These are phyloP conservation scores for Leccinum rimulosum DNA, from an alignment of 768 basidiomycete species.

Conservation along the genomic window DNA sequence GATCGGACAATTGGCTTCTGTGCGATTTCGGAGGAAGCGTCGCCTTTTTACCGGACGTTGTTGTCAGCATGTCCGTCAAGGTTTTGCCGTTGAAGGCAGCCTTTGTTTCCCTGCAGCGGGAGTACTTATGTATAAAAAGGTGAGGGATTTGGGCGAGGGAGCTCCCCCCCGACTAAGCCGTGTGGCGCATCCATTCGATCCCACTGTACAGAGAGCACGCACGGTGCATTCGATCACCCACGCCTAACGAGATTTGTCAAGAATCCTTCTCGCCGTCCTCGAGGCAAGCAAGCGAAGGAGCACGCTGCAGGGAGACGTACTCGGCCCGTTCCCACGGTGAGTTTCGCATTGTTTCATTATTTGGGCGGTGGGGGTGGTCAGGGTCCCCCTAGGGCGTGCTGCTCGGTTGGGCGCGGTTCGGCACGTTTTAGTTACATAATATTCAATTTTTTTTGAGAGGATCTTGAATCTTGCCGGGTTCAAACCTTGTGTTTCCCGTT, in stretches of 20 bases:
- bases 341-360: slow-evolving; percentile 32
- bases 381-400: slow-evolving; percentile 20
- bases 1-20: slow-evolving; percentile 11
- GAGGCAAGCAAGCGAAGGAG: slow-evolving; percentile 32
- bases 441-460: slow-evolving; percentile 5
- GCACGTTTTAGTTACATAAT: slow-evolving; percentile 27
- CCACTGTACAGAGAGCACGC: slow-evolving; percentile 2
- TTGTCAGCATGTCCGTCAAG: slow-evolving; percentile 19
- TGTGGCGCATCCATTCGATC: slow-evolving; percentile 16
- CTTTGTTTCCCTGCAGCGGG: slow-evolving; percentile 5
- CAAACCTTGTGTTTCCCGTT: slow-evolving; percentile 11
- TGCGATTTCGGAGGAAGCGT: slow-evolving; percentile 11
- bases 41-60: slow-evolving; percentile 8
- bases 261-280: slow-evolving; percentile 30
- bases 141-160: slow-evolving; percentile 1
- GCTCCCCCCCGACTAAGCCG: slow-evolving; percentile 7
- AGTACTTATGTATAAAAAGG: slow-evolving; percentile 20
- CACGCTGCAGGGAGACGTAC: slow-evolving; percentile 16
- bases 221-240: slow-evolving; percentile 20
- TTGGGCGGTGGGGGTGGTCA: slow-evolving; percentile 21
- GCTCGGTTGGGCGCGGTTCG: slow-evolving; percentile 24
- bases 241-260: slow-evolving; percentile 24
- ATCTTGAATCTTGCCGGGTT: slow-evolving; percentile 15
- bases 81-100: not conserved
- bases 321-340: slow-evolving; percentile 25